Percentiles rank a stretch among this genome's conserved stretches.
These are phyloP conservation scores for Tulasnella calospora DNA, from an alignment of 768 basidiomycete genomes.

Conservation along the genomic window DNA sequence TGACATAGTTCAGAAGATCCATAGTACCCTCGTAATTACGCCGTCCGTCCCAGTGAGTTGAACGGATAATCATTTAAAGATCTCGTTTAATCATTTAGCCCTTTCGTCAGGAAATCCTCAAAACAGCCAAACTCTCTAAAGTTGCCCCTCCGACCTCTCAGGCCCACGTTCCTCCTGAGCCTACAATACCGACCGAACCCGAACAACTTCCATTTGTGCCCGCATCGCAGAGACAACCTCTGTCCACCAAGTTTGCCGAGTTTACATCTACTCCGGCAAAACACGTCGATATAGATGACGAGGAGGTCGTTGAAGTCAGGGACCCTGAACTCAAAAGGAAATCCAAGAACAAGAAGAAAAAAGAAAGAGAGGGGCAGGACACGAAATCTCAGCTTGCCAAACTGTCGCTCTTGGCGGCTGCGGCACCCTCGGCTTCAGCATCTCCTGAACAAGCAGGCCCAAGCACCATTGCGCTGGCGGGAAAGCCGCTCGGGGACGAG, in stretches of 20 bases:
- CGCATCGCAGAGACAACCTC: conserved; percentile 48
- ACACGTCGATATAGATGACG: conserved; percentile 35
- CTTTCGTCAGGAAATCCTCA: conserved; percentile 25
- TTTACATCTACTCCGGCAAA: conserved; percentile 24
- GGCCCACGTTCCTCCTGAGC: background rate
- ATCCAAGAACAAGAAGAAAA: conserved; percentile 47
- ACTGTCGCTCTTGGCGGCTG: conserved; percentile 3
- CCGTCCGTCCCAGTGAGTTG: conserved; percentile 44
- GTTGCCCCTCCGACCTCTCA: conserved; percentile 36
- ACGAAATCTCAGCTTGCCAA: conserved; percentile 15
- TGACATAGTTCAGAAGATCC: conserved; percentile 60
- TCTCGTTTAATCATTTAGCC: conserved; percentile 12
- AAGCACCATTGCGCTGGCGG: conserved; percentile 29
- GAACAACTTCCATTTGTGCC: conserved; percentile 79
- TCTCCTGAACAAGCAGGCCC: background rate
- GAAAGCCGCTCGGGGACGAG: conserved; percentile 19
- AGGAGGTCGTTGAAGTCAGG: conserved; percentile 69
- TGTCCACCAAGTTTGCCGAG: conserved; percentile 17
- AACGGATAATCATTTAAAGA: background rate
- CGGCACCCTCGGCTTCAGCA: conserved; percentile 27
- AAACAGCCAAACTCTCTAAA: conserved; percentile 25
- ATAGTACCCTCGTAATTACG: conserved; percentile 56
- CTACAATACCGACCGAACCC: conserved; percentile 33
- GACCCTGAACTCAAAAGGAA: conserved; percentile 56
- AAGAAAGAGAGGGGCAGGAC: conserved; percentile 4